These are phyloP conservation scores for Papiliotrema nemorosa DNA, from an alignment of 1,284 basidiomycete species.

Conservation along the genomic window DNA sequence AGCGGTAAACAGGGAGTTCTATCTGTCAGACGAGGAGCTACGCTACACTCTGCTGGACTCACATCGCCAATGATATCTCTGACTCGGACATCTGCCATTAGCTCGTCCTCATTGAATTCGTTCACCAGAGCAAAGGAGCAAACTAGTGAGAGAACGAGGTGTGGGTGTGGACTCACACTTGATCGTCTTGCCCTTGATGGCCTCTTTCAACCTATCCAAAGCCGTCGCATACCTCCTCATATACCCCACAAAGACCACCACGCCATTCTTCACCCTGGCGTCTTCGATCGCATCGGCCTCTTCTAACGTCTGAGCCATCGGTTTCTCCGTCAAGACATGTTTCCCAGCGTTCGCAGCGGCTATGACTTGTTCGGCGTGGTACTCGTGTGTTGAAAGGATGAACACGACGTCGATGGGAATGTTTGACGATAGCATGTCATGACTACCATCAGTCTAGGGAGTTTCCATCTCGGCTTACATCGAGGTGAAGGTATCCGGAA, in stretches of 20 bases:
- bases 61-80: conserved; percentile 51
- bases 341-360: conserved; percentile 28
- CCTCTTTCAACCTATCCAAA: conserved; percentile 35
- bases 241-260: conserved; percentile 45
- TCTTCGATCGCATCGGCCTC: conserved; percentile 37
- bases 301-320: conserved; percentile 37
- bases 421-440: conserved; percentile 18
- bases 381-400: conserved; percentile 18
- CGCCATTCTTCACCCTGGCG: conserved; percentile 29
- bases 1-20: conserved; percentile 48
- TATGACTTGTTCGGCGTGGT: conserved; percentile 20
- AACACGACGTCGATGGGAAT: conserved; percentile 23
- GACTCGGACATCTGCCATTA: conserved; percentile 29
- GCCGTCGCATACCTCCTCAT: conserved; percentile 48
- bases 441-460: background rate
- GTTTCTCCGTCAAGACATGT: conserved; percentile 47
- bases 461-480: conserved; percentile 10
- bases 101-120: no score
- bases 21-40: conserved; percentile 2
- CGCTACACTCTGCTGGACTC: conserved; percentile 9
- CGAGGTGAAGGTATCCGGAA: conserved; percentile 14
- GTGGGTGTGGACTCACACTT: conserved; percentile 35
- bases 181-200: conserved; percentile 38
- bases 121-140: no score
- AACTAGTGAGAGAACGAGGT: no score